These are phyloP conservation scores for Withania somnifera DNA, from an alignment of 305 asterid species.

Conservation along the genomic window DNA sequence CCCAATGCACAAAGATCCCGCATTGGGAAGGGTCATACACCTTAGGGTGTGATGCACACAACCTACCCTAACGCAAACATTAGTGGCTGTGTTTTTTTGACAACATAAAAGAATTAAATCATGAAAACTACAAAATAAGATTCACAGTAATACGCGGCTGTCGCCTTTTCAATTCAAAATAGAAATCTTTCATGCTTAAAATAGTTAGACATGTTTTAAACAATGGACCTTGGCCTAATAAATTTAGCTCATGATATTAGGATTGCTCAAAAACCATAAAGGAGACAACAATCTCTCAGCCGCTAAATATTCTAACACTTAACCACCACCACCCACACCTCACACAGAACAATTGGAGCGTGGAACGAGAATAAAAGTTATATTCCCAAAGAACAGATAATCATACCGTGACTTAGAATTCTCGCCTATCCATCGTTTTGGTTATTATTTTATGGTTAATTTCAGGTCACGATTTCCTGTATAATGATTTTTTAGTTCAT, in stretches of 20 bases:
- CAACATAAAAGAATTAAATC: not conserved
- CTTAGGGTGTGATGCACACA: too few species aligned
- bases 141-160: not conserved
- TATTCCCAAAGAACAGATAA: not conserved
- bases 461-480: not conserved
- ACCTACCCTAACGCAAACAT: too few species aligned
- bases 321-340: not conserved
- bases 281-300: not conserved
- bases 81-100: not conserved
- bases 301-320: not conserved
- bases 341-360: not conserved
- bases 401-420: not conserved
- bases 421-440: not conserved
- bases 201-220: not conserved
- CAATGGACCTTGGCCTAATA: not conserved
- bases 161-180: not conserved
- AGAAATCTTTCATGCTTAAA: not conserved
- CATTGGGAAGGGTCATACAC: too few species aligned
- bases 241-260: not conserved
- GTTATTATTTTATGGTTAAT: not conserved
- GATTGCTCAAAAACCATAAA: not conserved
- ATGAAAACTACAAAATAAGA: not conserved
- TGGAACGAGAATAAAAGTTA: not conserved
- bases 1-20: too few species aligned
- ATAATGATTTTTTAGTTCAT: not conserved